phyloP scores from a whole-genome alignment of 2,329 filamentous ascomycete species.

The Microthyrium microscopicum region DNA sequence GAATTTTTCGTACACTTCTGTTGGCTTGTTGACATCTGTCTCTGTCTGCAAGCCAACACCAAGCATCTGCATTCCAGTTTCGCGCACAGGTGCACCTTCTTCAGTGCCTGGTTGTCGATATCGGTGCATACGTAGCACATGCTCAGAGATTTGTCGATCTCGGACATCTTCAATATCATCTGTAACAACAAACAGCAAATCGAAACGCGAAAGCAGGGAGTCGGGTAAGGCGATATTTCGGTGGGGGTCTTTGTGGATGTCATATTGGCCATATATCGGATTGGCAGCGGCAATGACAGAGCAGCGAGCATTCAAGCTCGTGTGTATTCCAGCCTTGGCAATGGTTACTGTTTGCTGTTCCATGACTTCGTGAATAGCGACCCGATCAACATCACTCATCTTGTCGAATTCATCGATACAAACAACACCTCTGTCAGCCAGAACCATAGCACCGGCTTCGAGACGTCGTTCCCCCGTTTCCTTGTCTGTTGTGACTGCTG shows the following conservation, averaged over 20 bases:
- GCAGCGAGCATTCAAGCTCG: constrained; percentile 87
- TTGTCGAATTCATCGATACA: constrained; percentile 99
- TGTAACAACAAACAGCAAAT: constrained; percentile 92
- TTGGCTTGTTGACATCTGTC: constrained; percentile 54
- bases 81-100: constrained; percentile 85
- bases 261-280: constrained; percentile 95
- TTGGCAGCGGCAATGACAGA: constrained; percentile 94
- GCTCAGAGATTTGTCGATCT: constrained; percentile 84
- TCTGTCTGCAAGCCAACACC: constrained; percentile 72
- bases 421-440: constrained; percentile 89
- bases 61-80: constrained; percentile 67
- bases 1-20: constrained; percentile 90
- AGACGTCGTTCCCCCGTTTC: constrained; percentile 90
- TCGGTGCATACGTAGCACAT: constrained; percentile 91
- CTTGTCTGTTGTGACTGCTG: constrained; percentile 90
- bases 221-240: constrained; percentile 96
- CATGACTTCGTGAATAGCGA: constrained; percentile 99
- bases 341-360: constrained; percentile 99
- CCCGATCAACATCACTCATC: constrained; percentile 96
- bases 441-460: constrained; percentile 96
- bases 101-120: constrained; percentile 87
- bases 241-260: constrained; percentile 95
- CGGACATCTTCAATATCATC: constrained; percentile 93
- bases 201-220: constrained; percentile 93
- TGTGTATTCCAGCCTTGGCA: constrained; percentile 96